Conservation (phyloP, 345 rosid genomes). For the Lepidium didymum region DNA sequence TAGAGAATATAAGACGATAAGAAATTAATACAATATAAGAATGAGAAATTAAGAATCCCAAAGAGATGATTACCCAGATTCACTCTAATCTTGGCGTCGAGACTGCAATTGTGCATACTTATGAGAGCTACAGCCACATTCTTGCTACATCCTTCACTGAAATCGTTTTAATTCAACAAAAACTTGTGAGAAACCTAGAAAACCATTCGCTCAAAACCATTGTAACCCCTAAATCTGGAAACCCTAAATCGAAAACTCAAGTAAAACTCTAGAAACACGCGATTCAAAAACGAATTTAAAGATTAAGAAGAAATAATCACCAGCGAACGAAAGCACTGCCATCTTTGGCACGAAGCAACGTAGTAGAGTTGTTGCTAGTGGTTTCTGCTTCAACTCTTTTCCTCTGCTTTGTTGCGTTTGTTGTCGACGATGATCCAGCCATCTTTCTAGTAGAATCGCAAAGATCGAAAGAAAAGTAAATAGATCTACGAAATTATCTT, state of each 20-base stretch:
- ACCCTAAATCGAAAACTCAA: not conserved
- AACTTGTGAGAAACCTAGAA: not conserved
- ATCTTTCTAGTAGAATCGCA: not conserved
- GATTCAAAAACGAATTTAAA: not conserved
- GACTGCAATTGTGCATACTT: constrained; percentile 72
- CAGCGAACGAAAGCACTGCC: constrained; percentile 88
- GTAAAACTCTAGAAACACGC: too few species aligned
- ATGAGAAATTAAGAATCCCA: not conserved
- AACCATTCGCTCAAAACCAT: not conserved
- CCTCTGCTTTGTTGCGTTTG: constrained; percentile 52
- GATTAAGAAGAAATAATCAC: constrained; percentile 19
- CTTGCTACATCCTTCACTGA: constrained; percentile 76
- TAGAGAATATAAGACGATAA: not conserved
- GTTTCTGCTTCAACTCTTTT: constrained; percentile 72
- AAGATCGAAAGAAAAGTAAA: not conserved
- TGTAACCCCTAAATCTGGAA: not conserved
- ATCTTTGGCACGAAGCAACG: constrained; percentile 65
- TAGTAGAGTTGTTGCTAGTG: constrained; percentile 1
- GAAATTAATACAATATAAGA: not conserved
- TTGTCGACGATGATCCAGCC: constrained; percentile 34
- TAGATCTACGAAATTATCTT: not conserved
- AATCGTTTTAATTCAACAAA: not conserved
- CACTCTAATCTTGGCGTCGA: constrained; percentile 80
- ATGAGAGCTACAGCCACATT: constrained; percentile 75
- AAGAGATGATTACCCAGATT: constrained; percentile 43